Evolutionary conservation across 179 eudicot genomes (phyloP).

Genomic region (Beta lomatogona): DNA sequence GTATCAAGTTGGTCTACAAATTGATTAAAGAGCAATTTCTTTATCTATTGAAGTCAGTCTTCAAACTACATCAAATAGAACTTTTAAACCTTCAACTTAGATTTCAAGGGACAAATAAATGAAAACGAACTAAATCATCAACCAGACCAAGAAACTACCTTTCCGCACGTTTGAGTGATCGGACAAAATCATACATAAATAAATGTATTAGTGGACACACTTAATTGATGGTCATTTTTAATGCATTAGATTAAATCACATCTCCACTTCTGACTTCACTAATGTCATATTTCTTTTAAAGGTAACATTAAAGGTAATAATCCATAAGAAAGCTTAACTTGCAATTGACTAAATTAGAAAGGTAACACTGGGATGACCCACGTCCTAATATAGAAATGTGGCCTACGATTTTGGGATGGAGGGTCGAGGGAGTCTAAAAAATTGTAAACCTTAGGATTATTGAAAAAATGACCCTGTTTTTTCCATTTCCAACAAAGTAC

Average conservation of each 20-base stretch:
- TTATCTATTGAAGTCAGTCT: neutral
- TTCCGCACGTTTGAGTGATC: neutral
- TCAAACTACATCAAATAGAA: neutral
- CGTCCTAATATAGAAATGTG: no score
- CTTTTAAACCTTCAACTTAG: neutral
- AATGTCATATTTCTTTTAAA: no score
- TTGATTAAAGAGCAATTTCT: no score
- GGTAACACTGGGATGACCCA: no score
- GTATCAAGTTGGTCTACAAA: neutral
- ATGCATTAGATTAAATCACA: no score
- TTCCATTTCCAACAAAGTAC: neutral
- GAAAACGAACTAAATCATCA: neutral
- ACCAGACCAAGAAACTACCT: neutral
- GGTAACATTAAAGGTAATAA: no score
- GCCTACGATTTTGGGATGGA: neutral
- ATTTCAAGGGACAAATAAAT: neutral
- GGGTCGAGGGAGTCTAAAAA: neutral
- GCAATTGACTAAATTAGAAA: no score
- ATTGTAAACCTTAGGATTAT: neutral
- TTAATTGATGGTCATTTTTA: no score
- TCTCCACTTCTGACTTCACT: no score
- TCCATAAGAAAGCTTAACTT: no score
- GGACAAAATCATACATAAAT: neutral
- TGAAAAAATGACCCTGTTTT: neutral
- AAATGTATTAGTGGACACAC: neutral